These are phyloP conservation scores for Eucalyptus erythrocorys DNA, from an alignment of 345 rosid genomes.

Conservation along the genomic window DNA sequence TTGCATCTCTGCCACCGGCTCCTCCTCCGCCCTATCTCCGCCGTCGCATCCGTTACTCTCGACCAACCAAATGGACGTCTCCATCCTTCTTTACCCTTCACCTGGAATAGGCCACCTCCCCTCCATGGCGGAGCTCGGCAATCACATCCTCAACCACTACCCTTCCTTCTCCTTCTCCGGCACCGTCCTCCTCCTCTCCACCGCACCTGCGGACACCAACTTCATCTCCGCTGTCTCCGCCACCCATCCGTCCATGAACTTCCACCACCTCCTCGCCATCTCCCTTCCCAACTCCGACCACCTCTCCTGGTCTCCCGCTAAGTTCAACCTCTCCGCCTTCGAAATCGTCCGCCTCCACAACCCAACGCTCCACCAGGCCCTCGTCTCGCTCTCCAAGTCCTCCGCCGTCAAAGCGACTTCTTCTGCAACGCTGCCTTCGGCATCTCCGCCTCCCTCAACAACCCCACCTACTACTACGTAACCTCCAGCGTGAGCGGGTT, in stretches of 20 bases:
- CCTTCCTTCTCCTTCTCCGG: slow-evolving; percentile 4
- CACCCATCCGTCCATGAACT: slow-evolving; percentile 17
- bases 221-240: slow-evolving; percentile 9
- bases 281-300: slow-evolving; percentile 1
- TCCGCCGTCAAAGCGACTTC: slow-evolving; percentile 26
- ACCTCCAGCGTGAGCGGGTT: slow-evolving; percentile 25
- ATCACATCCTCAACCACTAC: slow-evolving; percentile 1
- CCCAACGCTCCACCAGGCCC: slow-evolving; percentile 19
- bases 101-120: slow-evolving; percentile 12
- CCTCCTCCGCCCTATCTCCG: background rate
- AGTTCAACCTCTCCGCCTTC: slow-evolving; percentile 5
- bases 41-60: background rate
- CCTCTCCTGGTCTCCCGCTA: background rate
- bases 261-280: slow-evolving; percentile 23
- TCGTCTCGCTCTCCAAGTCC: slow-evolving; percentile 10
- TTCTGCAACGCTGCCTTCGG: slow-evolving; percentile 25
- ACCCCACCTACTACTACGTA: slow-evolving; percentile 31
- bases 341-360: slow-evolving; percentile 20
- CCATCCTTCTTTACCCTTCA: slow-evolving; percentile 1
- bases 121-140: slow-evolving; percentile 20
- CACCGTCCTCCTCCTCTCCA: slow-evolving; percentile 26
- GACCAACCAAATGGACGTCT: background rate
- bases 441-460: slow-evolving; percentile 9
- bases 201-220: slow-evolving; percentile 18
- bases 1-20: background rate